A percentile compares a stretch with the other conserved stretches of the same genome.
Evolutionary conservation across 176 grass and related monocot species (phyloP).

Genomic region (Aegilops longissima): DNA sequence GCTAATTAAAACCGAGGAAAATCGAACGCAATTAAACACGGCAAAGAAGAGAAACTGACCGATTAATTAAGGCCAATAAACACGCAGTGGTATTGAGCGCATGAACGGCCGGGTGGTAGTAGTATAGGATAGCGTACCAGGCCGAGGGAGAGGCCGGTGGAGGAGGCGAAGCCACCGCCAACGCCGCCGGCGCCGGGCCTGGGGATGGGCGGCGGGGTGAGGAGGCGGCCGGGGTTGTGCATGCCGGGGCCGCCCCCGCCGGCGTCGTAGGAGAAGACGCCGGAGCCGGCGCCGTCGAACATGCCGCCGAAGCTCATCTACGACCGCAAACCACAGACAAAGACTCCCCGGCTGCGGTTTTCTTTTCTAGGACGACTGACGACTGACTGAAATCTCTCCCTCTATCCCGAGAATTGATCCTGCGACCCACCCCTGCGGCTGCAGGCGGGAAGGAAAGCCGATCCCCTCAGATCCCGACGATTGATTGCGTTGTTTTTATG

Average conservation of each 20-base stretch:
- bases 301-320: constrained; percentile 91
- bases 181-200: constrained; percentile 12
- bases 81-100: neutral
- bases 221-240: constrained; percentile 44
- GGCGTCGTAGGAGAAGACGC: constrained; percentile 60
- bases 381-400: constrained; percentile 15
- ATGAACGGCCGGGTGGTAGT: too few species aligned
- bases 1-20: constrained; percentile 24
- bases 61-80: neutral
- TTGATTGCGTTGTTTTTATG: constrained; percentile 20
- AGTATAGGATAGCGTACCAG: constrained; percentile 47
- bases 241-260: constrained; percentile 17
- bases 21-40: neutral
- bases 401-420: neutral
- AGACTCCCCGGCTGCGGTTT: neutral
- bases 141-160: constrained; percentile 84
- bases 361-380: neutral
- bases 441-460: neutral
- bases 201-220: constrained; percentile 16
- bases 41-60: neutral
- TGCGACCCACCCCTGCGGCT: constrained; percentile 12
- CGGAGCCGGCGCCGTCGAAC: constrained; percentile 72
- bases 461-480: constrained; percentile 48
- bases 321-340: neutral
- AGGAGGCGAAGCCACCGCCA: constrained; percentile 32